These are phyloP conservation scores for Xylariaceae sp. DNA, from an alignment of 2,329 filamentous ascomycete species.

Conservation along the genomic window DNA sequence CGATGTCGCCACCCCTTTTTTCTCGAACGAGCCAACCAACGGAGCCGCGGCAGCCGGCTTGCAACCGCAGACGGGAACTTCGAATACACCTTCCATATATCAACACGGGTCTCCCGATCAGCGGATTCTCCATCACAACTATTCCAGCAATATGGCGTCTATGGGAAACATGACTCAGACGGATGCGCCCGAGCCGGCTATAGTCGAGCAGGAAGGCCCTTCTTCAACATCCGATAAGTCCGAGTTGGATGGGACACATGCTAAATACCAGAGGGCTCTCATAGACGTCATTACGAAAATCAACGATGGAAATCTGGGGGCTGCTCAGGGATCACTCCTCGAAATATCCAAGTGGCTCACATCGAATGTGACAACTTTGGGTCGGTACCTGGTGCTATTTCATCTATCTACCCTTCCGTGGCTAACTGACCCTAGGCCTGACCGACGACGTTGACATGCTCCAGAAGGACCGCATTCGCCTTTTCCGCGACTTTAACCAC, in stretches of 20 bases:
- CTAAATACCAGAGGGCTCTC: conserved; percentile 56
- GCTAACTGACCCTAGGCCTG: conserved; percentile 55
- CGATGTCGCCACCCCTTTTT: conserved; percentile 69
- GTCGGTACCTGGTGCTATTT: conserved; percentile 35
- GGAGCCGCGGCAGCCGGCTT: conserved; percentile 51
- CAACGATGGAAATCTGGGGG: conserved; percentile 45
- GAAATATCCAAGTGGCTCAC: conserved; percentile 52
- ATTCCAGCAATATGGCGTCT: conserved; percentile 42
- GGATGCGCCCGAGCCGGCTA: conserved; percentile 41
- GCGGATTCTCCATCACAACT: conserved; percentile 50
- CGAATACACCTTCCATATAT: conserved; percentile 56
- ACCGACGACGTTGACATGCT: conserved; percentile 74
- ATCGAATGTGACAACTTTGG: conserved; percentile 49
- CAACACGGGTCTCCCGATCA: conserved; percentile 55
- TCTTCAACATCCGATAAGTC: conserved; percentile 34
- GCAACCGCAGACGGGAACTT: conserved; percentile 44
- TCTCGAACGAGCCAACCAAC: conserved; percentile 60
- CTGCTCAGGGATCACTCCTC: conserved; percentile 48
- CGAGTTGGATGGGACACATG: conserved; percentile 63
- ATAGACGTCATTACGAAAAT: conserved; percentile 67
- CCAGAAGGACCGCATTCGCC: conserved; percentile 68
- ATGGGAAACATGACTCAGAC: conserved; percentile 43
- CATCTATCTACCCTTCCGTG: conserved; percentile 7
- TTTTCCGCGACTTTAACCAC: conserved; percentile 94
- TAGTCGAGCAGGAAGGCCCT: conserved; percentile 49